These are phyloP conservation scores for Selaginella tamariscina DNA, from an alignment of 75 land plant species.

Conservation along the genomic window DNA sequence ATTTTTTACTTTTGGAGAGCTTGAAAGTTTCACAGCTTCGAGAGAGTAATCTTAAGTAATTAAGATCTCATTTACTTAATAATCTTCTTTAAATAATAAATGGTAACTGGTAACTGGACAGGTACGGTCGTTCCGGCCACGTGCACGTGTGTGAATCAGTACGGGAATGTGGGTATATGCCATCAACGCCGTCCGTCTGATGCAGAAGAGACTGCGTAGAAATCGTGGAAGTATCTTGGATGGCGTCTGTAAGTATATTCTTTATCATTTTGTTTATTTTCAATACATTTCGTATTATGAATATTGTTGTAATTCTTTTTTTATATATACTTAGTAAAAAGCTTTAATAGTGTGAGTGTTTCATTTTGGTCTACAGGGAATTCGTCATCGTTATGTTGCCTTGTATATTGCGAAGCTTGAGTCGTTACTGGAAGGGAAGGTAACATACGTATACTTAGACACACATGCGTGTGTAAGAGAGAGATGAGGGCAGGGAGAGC, in stretches of 20 bases:
- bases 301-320: not conserved
- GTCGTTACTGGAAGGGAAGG: constrained; percentile 42
- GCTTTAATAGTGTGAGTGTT: no score
- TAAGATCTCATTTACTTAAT: not conserved
- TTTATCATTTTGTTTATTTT: not conserved
- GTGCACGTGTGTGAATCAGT: not conserved
- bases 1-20: constrained; percentile 50
- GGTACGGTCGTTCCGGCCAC: constrained; percentile 76
- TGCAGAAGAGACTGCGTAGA: constrained; percentile 45
- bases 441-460: no score
- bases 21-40: constrained; percentile 38
- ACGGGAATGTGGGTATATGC: constrained; percentile 66
- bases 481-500: no score
- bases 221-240: constrained; percentile 61
- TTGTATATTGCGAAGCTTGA: constrained; percentile 55
- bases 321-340: not conserved
- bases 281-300: not conserved
- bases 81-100: not conserved
- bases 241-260: constrained; percentile 44
- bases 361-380: constrained; percentile 30
- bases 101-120: constrained; percentile 15
- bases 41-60: constrained; percentile 41
- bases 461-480: no score
- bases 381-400: constrained; percentile 47
- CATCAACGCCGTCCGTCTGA: constrained; percentile 52